These are phyloP conservation scores for Leucosporidium creatinivorum DNA, from an alignment of 768 basidiomycete species.

Conservation along the genomic window DNA sequence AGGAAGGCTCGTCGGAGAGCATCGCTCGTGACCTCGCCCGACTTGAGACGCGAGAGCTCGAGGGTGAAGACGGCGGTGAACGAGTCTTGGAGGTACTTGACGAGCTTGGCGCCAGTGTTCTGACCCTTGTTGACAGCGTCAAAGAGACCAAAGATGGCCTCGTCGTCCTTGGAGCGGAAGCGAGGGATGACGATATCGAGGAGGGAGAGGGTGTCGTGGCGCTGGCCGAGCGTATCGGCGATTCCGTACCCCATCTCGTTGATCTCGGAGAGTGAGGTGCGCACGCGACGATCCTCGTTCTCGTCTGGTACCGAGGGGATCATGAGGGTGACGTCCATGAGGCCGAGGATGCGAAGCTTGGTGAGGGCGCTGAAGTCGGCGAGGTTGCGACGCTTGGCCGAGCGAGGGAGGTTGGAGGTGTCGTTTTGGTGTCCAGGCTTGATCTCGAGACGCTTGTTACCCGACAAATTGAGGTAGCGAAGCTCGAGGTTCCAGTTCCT, in stretches of 20 bases:
- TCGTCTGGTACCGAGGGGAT: constrained; percentile 49
- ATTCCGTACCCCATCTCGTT: constrained; percentile 94
- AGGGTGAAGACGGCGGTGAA: constrained; percentile 59
- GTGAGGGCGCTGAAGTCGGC: constrained; percentile 82
- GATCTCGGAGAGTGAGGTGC: constrained; percentile 80
- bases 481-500: constrained; percentile 97
- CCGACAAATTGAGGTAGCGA: constrained; percentile 89
- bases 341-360: constrained; percentile 79
- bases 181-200: constrained; percentile 85
- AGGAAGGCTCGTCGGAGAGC: constrained; percentile 83
- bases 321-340: constrained; percentile 86
- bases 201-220: constrained; percentile 70
- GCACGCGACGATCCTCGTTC: constrained; percentile 77
- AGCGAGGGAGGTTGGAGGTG: constrained; percentile 29
- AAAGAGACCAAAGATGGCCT: constrained; percentile 94
- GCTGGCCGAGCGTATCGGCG: constrained; percentile 73
- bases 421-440: constrained; percentile 56
- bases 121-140: constrained; percentile 54
- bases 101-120: constrained; percentile 47
- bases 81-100: constrained; percentile 76
- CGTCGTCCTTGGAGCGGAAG: constrained; percentile 65
- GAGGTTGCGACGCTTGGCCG: constrained; percentile 46
- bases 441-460: constrained; percentile 93
- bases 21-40: constrained; percentile 56
- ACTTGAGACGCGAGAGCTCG: constrained; percentile 53